These are phyloP conservation scores for Kingdonia uniflora DNA, from an alignment of 164 flowering plant species.

Conservation along the genomic window DNA sequence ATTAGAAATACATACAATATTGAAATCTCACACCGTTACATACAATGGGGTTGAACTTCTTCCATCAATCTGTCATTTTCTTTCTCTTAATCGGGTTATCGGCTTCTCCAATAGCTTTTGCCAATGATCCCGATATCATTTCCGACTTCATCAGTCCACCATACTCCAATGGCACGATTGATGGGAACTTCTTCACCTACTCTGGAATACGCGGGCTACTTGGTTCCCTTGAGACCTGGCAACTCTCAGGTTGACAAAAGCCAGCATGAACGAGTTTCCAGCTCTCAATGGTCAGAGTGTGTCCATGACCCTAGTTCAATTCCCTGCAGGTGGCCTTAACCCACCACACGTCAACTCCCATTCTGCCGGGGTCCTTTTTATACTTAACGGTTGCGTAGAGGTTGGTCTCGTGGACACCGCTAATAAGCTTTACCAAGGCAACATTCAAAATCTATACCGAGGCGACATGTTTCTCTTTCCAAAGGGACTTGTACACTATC, in stretches of 20 bases:
- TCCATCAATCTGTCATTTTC: too few relatives aligned
- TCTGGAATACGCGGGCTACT: slow-evolving; percentile 11
- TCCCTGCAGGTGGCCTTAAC: slow-evolving; percentile 17
- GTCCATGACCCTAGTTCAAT: slow-evolving; percentile 18
- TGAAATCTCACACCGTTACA: too few relatives aligned
- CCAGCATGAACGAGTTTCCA: too few relatives aligned
- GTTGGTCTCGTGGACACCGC: slow-evolving; percentile 17
- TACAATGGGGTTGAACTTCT: too few relatives aligned
- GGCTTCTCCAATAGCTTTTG: too few relatives aligned
- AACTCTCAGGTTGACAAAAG: too few relatives aligned
- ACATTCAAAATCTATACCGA: not conserved
- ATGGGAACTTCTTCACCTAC: slow-evolving; percentile 19
- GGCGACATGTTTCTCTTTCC: not conserved
- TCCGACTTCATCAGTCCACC: too few relatives aligned
- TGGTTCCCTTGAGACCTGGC: slow-evolving; percentile 5
- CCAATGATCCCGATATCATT: too few relatives aligned
- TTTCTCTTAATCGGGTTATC: too few relatives aligned
- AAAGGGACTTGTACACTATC: slow-evolving; percentile 12
- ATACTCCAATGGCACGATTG: not conserved
- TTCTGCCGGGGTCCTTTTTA: slow-evolving; percentile 17
- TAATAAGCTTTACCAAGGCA: slow-evolving; percentile 17
- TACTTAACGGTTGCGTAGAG: too few relatives aligned
- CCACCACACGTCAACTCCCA: slow-evolving; percentile 26
- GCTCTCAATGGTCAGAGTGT: too few relatives aligned
- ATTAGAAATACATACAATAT: too few relatives aligned